A percentile compares a stretch with the other conserved stretches of the same genome.
phyloP scores from a whole-genome alignment of 1,284 basidiomycete genomes.

The Amylostereum chailletii region DNA sequence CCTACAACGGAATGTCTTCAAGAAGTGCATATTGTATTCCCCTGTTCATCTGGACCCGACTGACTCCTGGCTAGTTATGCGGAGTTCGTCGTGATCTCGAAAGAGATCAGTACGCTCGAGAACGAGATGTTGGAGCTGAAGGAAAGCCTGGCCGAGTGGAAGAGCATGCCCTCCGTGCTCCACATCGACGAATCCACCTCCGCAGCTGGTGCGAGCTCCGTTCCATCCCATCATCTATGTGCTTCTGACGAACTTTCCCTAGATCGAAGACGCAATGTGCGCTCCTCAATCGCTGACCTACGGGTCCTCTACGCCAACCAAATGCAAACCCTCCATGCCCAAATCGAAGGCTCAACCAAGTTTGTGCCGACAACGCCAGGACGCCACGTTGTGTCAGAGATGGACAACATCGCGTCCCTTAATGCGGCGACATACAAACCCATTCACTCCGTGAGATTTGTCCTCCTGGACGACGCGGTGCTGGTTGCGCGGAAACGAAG shows the following conservation, averaged over 20 bases:
- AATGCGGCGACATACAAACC: slow-evolving; percentile 96
- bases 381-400: slow-evolving; percentile 84
- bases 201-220: slow-evolving; percentile 33
- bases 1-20: slow-evolving; percentile 80
- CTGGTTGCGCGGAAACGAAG: slow-evolving; percentile 69
- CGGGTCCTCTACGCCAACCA: slow-evolving; percentile 92
- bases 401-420: slow-evolving; percentile 77
- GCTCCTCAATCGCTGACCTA: slow-evolving; percentile 89
- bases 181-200: slow-evolving; percentile 77
- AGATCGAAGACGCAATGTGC: slow-evolving; percentile 61
- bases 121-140: slow-evolving; percentile 98
- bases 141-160: slow-evolving; percentile 90
- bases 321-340: slow-evolving; percentile 84
- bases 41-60: slow-evolving; percentile 1
- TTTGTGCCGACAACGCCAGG: slow-evolving; percentile 88
- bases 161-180: slow-evolving; percentile 86
- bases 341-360: slow-evolving; percentile 95
- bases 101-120: slow-evolving; percentile 93
- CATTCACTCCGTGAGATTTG: slow-evolving; percentile 80
- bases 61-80: slow-evolving; percentile 59
- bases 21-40: slow-evolving; percentile 56
- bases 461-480: slow-evolving; percentile 87
- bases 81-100: slow-evolving; percentile 94
- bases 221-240: neutral
- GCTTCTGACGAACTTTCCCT: slow-evolving; percentile 4